These are phyloP conservation scores for Protostelium mycophagum DNA, from an alignment of 78 protist genomes.

Conservation along the genomic window DNA sequence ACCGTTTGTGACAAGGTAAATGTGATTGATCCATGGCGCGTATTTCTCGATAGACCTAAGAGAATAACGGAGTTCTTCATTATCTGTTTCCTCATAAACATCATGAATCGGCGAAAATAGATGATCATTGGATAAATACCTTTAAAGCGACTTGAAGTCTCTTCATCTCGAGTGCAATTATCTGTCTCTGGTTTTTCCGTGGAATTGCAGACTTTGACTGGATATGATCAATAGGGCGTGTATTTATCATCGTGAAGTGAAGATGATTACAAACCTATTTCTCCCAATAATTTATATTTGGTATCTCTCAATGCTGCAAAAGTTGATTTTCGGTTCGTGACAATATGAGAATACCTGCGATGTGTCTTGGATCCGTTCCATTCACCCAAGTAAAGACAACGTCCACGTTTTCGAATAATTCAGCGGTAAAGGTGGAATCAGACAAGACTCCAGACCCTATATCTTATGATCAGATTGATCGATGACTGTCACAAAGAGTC, in stretches of 20 bases:
- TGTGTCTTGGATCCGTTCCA: conserved; percentile 84
- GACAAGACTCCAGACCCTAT: neutral
- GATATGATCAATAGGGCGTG: neutral
- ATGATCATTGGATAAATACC: neutral
- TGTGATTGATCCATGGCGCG: conserved; percentile 92
- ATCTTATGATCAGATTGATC: neutral
- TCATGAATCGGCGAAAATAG: neutral
- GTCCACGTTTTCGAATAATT: conserved; percentile 76
- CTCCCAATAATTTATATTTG: neutral
- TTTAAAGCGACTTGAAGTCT: conserved; percentile 32
- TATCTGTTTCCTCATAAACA: no score
- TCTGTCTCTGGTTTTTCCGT: conserved; percentile 42
- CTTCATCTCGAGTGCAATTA: conserved; percentile 51
- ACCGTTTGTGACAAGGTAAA: conserved; percentile 91
- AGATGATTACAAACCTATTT: neutral
- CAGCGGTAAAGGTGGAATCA: neutral
- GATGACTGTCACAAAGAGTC: neutral
- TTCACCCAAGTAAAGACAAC: conserved; percentile 97
- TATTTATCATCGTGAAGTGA: neutral
- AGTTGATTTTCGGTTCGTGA: neutral
- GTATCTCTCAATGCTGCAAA: conserved; percentile 3
- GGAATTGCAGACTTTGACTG: conserved; percentile 33
- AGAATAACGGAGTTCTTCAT: conserved; percentile 90
- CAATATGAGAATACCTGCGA: conserved; percentile 21
- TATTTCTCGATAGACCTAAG: conserved; percentile 82